These are phyloP conservation scores for Podospora pseudocomata DNA, from an alignment of 495 filamentous ascomycete genomes.

Conservation along the genomic window DNA sequence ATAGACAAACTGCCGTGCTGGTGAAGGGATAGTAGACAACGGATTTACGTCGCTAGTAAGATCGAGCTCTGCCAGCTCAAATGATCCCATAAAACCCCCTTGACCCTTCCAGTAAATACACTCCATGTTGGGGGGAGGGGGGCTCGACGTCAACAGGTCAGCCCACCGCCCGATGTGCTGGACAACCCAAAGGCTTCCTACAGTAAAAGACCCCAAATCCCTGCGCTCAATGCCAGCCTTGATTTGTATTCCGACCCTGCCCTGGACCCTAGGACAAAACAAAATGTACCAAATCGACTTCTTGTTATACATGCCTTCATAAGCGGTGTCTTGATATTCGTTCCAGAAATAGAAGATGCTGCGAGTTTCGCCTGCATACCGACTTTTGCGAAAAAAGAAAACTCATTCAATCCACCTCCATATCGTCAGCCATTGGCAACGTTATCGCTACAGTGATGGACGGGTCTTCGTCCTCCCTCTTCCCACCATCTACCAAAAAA, in stretches of 20 bases:
- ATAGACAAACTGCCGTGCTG: too few species aligned
- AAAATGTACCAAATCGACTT: not conserved
- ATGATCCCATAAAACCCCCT: not conserved
- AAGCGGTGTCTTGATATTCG: not conserved
- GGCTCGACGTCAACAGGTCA: too few species aligned
- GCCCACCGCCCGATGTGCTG: not conserved
- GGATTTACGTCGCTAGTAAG: not conserved
- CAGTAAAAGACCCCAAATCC: not conserved
- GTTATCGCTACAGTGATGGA: slow-evolving; percentile 36
- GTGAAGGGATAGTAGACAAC: not conserved
- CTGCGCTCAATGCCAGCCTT: not conserved
- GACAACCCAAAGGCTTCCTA: not conserved
- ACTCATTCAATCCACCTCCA: slow-evolving; percentile 28
- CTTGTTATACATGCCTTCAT: not conserved
- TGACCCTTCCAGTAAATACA: not conserved
- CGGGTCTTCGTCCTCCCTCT: slow-evolving; percentile 35
- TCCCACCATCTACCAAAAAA: slow-evolving; percentile 18
- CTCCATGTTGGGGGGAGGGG: not conserved
- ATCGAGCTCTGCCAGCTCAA: not conserved
- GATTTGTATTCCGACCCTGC: not conserved
- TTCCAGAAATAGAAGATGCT: not conserved
- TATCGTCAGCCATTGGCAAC: slow-evolving; percentile 16
- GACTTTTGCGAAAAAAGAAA: not conserved
- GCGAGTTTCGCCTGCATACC: not conserved
- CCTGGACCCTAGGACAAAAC: not conserved